Conservation (phyloP, 352 stramenopile genomes). For the Plasmopara muralis region DNA sequence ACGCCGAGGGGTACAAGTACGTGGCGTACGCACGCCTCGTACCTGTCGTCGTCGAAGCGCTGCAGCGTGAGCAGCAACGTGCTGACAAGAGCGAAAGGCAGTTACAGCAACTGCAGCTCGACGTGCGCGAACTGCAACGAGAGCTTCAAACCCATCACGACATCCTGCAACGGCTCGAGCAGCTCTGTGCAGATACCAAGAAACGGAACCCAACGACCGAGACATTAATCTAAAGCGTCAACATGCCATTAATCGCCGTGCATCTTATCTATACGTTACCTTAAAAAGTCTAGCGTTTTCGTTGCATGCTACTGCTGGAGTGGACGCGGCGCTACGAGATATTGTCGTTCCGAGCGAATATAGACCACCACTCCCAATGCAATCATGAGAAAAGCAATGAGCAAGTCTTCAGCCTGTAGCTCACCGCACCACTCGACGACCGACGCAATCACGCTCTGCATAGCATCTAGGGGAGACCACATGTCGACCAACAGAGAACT, state of each 20-base stretch:
- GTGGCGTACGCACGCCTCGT: constrained; percentile 79
- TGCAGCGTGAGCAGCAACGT: constrained; percentile 46
- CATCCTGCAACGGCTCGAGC: constrained; percentile 10
- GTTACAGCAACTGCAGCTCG: constrained; percentile 12
- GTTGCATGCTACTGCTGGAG: constrained; percentile 8
- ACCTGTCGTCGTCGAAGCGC: constrained; percentile 70
- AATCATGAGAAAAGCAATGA: constrained; percentile 55
- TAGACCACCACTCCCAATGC: constrained; percentile 65
- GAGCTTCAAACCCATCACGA: constrained; percentile 14
- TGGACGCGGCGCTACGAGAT: constrained; percentile 31
- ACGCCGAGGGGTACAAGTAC: constrained; percentile 78
- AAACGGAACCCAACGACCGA: no score
- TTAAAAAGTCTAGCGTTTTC: background rate
- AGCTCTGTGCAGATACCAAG: background rate
- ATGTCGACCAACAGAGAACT: constrained; percentile 22
- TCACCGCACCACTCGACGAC: background rate
- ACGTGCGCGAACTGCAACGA: constrained; percentile 14
- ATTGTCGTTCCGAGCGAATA: constrained; percentile 63
- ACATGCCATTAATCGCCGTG: no score
- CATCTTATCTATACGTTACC: no score
- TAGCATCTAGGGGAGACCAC: constrained; percentile 25
- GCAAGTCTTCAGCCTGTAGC: constrained; percentile 57
- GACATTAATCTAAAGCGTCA: no score
- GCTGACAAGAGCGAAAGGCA: constrained; percentile 12
- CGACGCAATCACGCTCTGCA: background rate